These are phyloP conservation scores for Botryotinia convoluta DNA, from an alignment of 2,329 filamentous ascomycete species.

Conservation along the genomic window DNA sequence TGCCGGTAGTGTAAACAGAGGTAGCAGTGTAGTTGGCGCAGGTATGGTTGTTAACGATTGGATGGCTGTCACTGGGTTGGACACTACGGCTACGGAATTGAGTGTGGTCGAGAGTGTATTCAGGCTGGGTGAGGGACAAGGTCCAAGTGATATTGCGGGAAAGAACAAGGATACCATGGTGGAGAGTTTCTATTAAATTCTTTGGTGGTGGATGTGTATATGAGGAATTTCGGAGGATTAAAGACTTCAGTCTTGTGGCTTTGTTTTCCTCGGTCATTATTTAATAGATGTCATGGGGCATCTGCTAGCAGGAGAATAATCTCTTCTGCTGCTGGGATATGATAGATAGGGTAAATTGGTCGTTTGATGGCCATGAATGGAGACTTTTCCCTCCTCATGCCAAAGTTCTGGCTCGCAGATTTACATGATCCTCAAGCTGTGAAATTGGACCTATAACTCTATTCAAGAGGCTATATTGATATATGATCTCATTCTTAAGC, in stretches of 20 bases:
- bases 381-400: background rate
- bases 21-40: conserved; percentile 90
- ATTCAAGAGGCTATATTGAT: background rate
- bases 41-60: conserved; percentile 98
- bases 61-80: conserved; percentile 89
- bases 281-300: background rate
- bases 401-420: background rate
- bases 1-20: conserved; percentile 89
- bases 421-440: background rate
- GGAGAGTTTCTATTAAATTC: conserved; percentile 87
- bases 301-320: background rate
- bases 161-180: conserved; percentile 97
- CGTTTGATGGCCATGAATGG: conserved; percentile 1
- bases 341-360: background rate
- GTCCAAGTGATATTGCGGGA: conserved; percentile 74
- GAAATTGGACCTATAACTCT: background rate
- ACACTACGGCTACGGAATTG: conserved; percentile 95
- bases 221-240: background rate
- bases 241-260: background rate
- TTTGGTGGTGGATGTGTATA: conserved; percentile 12
- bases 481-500: background rate
- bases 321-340: background rate
- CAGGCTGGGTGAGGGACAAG: conserved; percentile 82
- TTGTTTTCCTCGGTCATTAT: background rate
- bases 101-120: conserved; percentile 97